phyloP scores from a whole-genome alignment of 1,284 basidiomycete species.

The Cystobasidium sp. region DNA sequence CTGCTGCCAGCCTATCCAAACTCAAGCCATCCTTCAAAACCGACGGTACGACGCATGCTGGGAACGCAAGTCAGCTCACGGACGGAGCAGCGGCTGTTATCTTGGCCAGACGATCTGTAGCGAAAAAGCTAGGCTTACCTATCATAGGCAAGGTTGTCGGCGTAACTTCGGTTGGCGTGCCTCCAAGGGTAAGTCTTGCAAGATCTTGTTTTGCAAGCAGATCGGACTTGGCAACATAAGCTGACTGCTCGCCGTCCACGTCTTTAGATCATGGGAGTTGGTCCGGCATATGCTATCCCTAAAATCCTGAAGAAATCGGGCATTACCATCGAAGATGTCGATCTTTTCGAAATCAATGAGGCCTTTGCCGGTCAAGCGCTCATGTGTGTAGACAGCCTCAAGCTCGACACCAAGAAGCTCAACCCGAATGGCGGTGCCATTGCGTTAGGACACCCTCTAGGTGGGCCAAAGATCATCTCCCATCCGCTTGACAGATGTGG shows the following conservation, averaged over 20 bases:
- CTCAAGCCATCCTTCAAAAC: slow-evolving; percentile 83
- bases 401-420: slow-evolving; percentile 59
- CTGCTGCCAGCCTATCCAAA: slow-evolving; percentile 69
- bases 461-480: slow-evolving; percentile 56
- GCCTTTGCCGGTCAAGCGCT: slow-evolving; percentile 60
- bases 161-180: slow-evolving; percentile 71
- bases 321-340: slow-evolving; percentile 72
- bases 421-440: slow-evolving; percentile 61
- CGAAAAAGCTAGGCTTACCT: slow-evolving; percentile 85
- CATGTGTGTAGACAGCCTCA: slow-evolving; percentile 64
- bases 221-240: neutral
- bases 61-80: slow-evolving; percentile 80
- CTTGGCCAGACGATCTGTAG: slow-evolving; percentile 83
- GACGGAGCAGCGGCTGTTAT: slow-evolving; percentile 85
- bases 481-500: slow-evolving; percentile 56
- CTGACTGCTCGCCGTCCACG: no score
- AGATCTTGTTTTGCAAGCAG: slow-evolving; percentile 67
- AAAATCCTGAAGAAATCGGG: slow-evolving; percentile 78
- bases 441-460: slow-evolving; percentile 68
- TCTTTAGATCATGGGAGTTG: slow-evolving; percentile 71
- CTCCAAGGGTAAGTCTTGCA: slow-evolving; percentile 66
- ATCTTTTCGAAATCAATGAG: slow-evolving; percentile 75
- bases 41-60: slow-evolving; percentile 74
- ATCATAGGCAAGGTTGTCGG: slow-evolving; percentile 91
- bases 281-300: slow-evolving; percentile 89